Base-by-base conservation (phyloP, 2,329 filamentous ascomycete species). In the Capronia coronata region DNA sequence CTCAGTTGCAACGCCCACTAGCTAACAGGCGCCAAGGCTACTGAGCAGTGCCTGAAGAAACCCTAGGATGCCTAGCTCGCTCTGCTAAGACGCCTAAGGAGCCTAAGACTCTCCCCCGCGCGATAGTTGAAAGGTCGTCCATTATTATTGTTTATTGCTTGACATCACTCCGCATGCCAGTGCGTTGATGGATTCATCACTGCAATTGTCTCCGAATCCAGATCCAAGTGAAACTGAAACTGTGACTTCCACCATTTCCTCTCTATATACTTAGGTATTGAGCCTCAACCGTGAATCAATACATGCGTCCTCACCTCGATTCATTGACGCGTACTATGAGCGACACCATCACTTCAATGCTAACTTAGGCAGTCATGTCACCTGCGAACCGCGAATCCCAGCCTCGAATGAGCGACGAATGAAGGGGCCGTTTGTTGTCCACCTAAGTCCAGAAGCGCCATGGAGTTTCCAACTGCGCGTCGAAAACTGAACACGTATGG, bases 401-500 rank as follows among this genome's bases (percentile, higher is more conserved):
- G 1, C 18, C 34, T 37, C 13, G n/a, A 41, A 3, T 3, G 21
- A 22, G 21, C 19, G 16, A n/a, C 8, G 19, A 25, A 41, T 14
- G 9, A 41, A 23, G 21, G n/a, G 16, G 25, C 25, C n/a, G 10
- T 27, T 27, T 27, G 25, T 22, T 38, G 35, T 19, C 13, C 48
- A 27, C 25, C 25, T 10, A 27, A 30, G 37, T 21, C 14, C 38
- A n/a, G 19, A 29, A 37, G 10, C 29, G 52, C n/a, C 13, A 55
- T 58, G 56, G 53, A 58, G 11, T 18, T 46, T 34, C 51, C 45
- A 27, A 14, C 23, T 23, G 30, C 19, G 18, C 60, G 59, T 54
- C 67, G 65, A 43, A 66, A 63, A 49, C 52, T 59, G 43, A 63
- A 65, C 42, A 71, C 67, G 8, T 71, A 71, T 54, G 67, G 68